phyloP scores from a whole-genome alignment of 352 stramenopile genomes.

The Globisporangium paddicum region DNA sequence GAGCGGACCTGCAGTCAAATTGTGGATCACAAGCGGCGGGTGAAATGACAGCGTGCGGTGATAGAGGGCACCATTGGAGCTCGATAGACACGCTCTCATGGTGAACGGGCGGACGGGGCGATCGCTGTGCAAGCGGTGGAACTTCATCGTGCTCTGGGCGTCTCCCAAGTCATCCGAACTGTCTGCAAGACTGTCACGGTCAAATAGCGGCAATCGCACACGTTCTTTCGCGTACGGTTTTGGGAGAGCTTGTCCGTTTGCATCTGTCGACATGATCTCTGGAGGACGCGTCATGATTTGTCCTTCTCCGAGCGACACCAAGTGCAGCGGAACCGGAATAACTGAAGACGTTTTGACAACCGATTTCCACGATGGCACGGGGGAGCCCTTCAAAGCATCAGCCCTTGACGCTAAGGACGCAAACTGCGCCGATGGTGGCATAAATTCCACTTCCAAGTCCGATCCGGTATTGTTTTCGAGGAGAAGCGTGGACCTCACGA shows the following conservation, averaged over 20 bases:
- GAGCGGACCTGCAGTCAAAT: slow-evolving; percentile 62
- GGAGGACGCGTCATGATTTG: slow-evolving; percentile 71
- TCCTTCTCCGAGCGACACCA: slow-evolving; percentile 65
- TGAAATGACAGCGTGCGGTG: slow-evolving; percentile 75
- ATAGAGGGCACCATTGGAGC: slow-evolving; percentile 49
- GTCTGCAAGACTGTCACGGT: slow-evolving; percentile 20
- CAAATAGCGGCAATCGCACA: slow-evolving; percentile 66
- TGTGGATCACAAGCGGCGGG: slow-evolving; percentile 75
- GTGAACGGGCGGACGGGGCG: slow-evolving; percentile 78
- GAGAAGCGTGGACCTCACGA: slow-evolving; percentile 74
- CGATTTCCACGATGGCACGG: slow-evolving; percentile 64
- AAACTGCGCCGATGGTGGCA: slow-evolving; percentile 45
- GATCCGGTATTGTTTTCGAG: slow-evolving; percentile 83
- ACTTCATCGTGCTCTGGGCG: slow-evolving; percentile 60
- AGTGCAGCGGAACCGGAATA: slow-evolving; percentile 66
- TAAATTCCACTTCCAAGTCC: slow-evolving; percentile 82
- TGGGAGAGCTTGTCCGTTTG: slow-evolving; percentile 19
- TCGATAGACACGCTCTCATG: slow-evolving; percentile 63
- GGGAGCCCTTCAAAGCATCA: slow-evolving; percentile 25
- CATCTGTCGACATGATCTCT: slow-evolving; percentile 37
- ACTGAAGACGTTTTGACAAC: slow-evolving; percentile 52
- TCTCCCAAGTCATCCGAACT: slow-evolving; percentile 26
- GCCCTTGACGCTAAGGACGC: slow-evolving; percentile 29
- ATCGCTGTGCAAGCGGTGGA: slow-evolving; percentile 70
- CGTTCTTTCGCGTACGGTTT: slow-evolving; percentile 77